phyloP scores from a whole-genome alignment of 441 rosid species.

The Corymbia citriodora region DNA sequence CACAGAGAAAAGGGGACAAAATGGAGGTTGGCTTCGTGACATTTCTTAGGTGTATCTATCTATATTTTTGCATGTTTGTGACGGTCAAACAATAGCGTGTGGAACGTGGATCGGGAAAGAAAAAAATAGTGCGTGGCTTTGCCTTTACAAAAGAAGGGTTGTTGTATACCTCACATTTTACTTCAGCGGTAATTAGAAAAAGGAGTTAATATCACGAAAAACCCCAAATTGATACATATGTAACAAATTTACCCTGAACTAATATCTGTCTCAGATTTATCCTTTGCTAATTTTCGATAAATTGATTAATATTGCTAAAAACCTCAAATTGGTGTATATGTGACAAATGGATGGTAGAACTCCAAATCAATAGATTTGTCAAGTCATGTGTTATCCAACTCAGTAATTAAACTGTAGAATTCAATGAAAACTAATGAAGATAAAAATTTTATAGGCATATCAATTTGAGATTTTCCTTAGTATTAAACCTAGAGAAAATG shows the following conservation, averaged over 20 bases:
- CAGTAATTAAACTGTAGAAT: neutral
- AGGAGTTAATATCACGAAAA: too few species aligned
- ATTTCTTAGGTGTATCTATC: neutral
- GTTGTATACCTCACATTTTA: neutral
- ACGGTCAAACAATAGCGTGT: neutral
- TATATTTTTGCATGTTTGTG: neutral
- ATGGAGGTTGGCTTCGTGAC: neutral
- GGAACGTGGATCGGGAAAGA: too few species aligned
- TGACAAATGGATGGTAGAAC: too few species aligned
- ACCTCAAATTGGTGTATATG: too few species aligned
- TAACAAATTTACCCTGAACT: fast-evolving
- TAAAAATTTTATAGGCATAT: fast-evolving
- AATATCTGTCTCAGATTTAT: too few species aligned
- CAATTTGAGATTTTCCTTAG: too few species aligned
- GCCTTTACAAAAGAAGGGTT: neutral
- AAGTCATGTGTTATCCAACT: fast-evolving
- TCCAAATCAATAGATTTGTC: too few species aligned
- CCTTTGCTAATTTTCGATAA: too few species aligned
- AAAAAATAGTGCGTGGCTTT: neutral
- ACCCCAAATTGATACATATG: fast-evolving
- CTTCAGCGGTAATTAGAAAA: neutral
- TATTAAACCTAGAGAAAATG: neutral
- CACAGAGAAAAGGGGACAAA: neutral
- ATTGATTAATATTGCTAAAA: neutral
- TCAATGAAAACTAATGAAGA: neutral